Conservation (phyloP, 805 yeast genomes). For the Starmerella stigmatis region DNA sequence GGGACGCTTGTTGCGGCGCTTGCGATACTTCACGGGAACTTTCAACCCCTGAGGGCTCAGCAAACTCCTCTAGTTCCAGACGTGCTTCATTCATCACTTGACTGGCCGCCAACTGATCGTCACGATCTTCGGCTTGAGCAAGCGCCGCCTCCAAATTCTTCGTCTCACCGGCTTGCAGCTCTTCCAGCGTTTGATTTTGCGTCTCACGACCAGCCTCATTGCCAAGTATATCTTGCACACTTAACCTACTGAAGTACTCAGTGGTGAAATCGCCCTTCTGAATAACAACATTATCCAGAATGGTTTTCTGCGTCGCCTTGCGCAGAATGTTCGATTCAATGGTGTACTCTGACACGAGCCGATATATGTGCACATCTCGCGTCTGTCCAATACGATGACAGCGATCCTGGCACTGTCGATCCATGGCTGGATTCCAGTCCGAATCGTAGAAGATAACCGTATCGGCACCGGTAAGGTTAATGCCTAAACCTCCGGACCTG, state of each 20-base stretch:
- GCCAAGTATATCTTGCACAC: conserved; percentile 77
- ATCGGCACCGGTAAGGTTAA: conserved; percentile 95
- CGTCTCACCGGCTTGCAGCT: conserved; percentile 18
- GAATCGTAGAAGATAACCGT: conserved; percentile 97
- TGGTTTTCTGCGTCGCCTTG: conserved; percentile 90
- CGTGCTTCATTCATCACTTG: conserved; percentile 78
- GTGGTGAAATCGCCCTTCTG: conserved; percentile 98
- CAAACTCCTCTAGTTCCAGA: conserved; percentile 77
- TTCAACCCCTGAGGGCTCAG: not conserved
- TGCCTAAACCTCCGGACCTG: conserved; percentile 97
- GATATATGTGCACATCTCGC: conserved; percentile 91
- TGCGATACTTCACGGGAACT: not conserved
- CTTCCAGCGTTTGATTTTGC: conserved; percentile 26
- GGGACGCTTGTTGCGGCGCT: not conserved
- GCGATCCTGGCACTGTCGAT: conserved; percentile 96
- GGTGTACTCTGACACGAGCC: conserved; percentile 91
- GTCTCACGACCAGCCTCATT: conserved; percentile 37
- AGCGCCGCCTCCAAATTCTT: conserved; percentile 44
- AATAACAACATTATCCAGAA: conserved; percentile 85
- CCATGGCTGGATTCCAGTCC: conserved; percentile 99
- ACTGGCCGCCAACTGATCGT: conserved; percentile 62
- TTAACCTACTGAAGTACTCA: conserved; percentile 80
- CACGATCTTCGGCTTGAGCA: conserved; percentile 93
- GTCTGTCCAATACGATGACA: conserved; percentile 99
- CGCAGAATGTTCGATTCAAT: conserved; percentile 89